Percentiles rank a stretch among this genome's conserved stretches.
Evolutionary conservation across 192 early-diverging fungal species (phyloP).

Genomic region (Backusella circina): DNA sequence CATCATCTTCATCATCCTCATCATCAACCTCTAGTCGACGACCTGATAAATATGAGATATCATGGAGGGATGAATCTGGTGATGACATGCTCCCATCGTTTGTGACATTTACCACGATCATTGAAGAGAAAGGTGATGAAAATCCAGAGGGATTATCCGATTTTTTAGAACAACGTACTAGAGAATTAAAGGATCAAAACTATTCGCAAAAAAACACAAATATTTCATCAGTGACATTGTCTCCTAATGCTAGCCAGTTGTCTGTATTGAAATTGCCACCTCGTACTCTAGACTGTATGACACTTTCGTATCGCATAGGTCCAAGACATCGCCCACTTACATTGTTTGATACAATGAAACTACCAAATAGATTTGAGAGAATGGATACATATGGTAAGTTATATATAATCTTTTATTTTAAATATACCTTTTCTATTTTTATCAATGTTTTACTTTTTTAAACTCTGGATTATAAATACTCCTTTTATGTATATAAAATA

Average conservation of each 20-base stretch:
- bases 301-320: constrained; percentile 30
- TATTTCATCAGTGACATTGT: neutral
- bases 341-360: constrained; percentile 36
- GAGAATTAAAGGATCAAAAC: constrained; percentile 17
- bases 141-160: constrained; percentile 31
- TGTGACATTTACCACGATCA: constrained; percentile 24
- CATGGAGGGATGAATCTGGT: constrained; percentile 32
- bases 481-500: neutral
- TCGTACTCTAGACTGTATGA: constrained; percentile 20
- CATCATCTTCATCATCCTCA: neutral
- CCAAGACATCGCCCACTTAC: constrained; percentile 26
- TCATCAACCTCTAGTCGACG: neutral
- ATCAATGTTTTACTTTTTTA: neutral
- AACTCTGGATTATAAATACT: neutral
- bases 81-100: constrained; percentile 29
- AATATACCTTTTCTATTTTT: neutral
- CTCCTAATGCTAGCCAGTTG: neutral
- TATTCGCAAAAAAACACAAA: neutral
- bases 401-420: neutral
- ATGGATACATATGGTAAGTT: constrained; percentile 27
- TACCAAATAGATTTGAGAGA: constrained; percentile 13
- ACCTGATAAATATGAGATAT: constrained; percentile 19
- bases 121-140: constrained; percentile 27
- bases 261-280: constrained; percentile 11
- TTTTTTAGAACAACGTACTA: constrained; percentile 28